Conservation (phyloP, 2,329 filamentous ascomycete species). For the Parafenestella ontariensis region DNA sequence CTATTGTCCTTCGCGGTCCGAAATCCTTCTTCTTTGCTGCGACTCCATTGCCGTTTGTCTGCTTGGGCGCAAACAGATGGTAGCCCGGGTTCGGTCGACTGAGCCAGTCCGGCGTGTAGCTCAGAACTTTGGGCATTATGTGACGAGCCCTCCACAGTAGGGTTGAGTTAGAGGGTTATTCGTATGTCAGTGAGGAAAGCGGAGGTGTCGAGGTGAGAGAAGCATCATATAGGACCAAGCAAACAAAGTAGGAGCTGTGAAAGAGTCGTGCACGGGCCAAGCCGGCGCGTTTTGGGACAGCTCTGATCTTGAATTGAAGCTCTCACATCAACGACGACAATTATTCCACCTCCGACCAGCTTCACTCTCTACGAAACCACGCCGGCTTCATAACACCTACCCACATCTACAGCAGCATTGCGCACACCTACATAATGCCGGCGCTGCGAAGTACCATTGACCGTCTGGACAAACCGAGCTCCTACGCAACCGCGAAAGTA, state of each 20-base stretch:
- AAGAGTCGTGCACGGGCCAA: constrained; percentile 5
- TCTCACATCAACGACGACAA: constrained; percentile 2
- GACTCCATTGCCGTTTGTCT: constrained; percentile 40
- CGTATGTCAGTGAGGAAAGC: constrained; percentile 6
- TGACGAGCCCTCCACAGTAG: neutral
- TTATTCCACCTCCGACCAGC: neutral
- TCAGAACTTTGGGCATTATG: constrained; percentile 86
- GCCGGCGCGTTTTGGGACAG: constrained; percentile 15
- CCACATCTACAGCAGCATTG: neutral
- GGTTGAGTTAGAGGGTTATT: neutral
- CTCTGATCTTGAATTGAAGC: constrained; percentile 17
- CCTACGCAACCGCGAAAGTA: constrained; percentile 88
- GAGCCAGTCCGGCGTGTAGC: constrained; percentile 88
- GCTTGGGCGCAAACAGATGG: constrained; percentile 72
- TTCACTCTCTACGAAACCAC: neutral
- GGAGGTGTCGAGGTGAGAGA: constrained; percentile 1
- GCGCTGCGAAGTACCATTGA: constrained; percentile 79
- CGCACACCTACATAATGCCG: constrained; percentile 28
- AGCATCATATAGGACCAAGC: neutral
- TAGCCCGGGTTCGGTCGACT: constrained; percentile 78
- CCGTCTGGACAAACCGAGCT: constrained; percentile 89
- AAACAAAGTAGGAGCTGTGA: constrained; percentile 24
- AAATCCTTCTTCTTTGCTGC: constrained; percentile 33
- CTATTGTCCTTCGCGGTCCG: constrained; percentile 70
- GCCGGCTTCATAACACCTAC: neutral